These are phyloP conservation scores for Suhomyces kunorum DNA, from an alignment of 1,139 yeast species.

Conservation along the genomic window DNA sequence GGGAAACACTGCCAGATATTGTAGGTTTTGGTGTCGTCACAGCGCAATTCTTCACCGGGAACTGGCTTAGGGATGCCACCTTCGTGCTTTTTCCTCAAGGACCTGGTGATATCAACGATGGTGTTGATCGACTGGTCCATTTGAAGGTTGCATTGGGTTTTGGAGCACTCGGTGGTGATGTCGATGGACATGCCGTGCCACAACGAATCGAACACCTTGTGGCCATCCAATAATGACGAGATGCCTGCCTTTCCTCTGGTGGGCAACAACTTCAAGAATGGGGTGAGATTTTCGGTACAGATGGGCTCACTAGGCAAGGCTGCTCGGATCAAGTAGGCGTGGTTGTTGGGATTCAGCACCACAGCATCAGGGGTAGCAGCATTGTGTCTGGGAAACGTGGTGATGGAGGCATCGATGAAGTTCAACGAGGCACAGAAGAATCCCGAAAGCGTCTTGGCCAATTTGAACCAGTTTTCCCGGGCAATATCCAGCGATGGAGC, in stretches of 20 bases:
- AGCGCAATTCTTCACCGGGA: slow-evolving; percentile 64
- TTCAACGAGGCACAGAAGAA: slow-evolving; percentile 94
- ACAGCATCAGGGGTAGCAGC: slow-evolving; percentile 16
- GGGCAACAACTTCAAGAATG: slow-evolving; percentile 85
- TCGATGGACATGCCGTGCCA: slow-evolving; percentile 97
- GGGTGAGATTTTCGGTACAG: slow-evolving; percentile 96
- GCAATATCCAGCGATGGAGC: slow-evolving; percentile 60
- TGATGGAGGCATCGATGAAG: slow-evolving; percentile 76
- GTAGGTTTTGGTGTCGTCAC: slow-evolving; percentile 60
- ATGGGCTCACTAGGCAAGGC: slow-evolving; percentile 94
- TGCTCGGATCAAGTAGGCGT: slow-evolving; percentile 68
- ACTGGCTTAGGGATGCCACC: slow-evolving; percentile 82
- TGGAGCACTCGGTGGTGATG: slow-evolving; percentile 57
- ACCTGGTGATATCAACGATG: slow-evolving; percentile 71
- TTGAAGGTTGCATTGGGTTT: slow-evolving; percentile 47
- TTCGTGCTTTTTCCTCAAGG: slow-evolving; percentile 55
- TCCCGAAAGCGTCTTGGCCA: slow-evolving; percentile 82
- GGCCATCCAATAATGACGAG: slow-evolving; percentile 88
- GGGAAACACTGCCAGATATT: slow-evolving; percentile 81
- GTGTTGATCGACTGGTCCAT: slow-evolving; percentile 75
- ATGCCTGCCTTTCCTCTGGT: slow-evolving; percentile 92
- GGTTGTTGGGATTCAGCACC: slow-evolving; percentile 27
- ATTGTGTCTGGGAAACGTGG: slow-evolving; percentile 63
- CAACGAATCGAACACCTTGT: slow-evolving; percentile 86
- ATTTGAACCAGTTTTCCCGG: slow-evolving; percentile 62